Conservation (phyloP, 108 stramenopile genomes). For the Pseudonitzschia multistriata region DNA sequence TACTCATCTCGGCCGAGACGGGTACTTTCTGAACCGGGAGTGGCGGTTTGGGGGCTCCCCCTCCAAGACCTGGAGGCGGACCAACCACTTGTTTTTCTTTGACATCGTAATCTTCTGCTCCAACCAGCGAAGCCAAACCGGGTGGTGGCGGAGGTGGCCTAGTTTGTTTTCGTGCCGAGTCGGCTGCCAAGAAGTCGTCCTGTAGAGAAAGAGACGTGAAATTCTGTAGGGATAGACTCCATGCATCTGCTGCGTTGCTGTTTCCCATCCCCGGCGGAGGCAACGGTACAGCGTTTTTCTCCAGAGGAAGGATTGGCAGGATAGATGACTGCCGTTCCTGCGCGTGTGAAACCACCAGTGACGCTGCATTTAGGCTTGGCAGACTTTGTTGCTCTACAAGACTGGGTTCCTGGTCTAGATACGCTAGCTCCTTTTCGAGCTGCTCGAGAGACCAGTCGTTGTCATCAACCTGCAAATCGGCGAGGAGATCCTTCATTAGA, state of each 20-base stretch:
- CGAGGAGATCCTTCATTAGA: constrained; percentile 75
- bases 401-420: constrained; percentile 36
- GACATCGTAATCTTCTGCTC: constrained; percentile 50
- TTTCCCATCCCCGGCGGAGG: constrained; percentile 11
- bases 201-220: constrained; percentile 66
- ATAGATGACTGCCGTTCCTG: constrained; percentile 18
- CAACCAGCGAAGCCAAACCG: constrained; percentile 21
- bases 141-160: constrained; percentile 21
- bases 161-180: constrained; percentile 61
- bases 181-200: constrained; percentile 76
- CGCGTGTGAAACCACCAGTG: constrained; percentile 50
- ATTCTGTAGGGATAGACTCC: constrained; percentile 68
- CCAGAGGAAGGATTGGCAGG: constrained; percentile 8
- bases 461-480: constrained; percentile 71
- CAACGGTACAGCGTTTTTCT: constrained; percentile 1
- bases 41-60: neutral
- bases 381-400: constrained; percentile 9
- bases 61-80: constrained; percentile 39
- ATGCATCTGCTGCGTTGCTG: constrained; percentile 48
- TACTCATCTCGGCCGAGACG: neutral
- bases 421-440: constrained; percentile 61
- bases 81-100: constrained; percentile 25
- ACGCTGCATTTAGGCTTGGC: constrained; percentile 54
- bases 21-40: constrained; percentile 2
- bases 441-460: constrained; percentile 51